phyloP scores from a whole-genome alignment of 139 green algal genomes.

The Mesotaenium endlicherianum region DNA sequence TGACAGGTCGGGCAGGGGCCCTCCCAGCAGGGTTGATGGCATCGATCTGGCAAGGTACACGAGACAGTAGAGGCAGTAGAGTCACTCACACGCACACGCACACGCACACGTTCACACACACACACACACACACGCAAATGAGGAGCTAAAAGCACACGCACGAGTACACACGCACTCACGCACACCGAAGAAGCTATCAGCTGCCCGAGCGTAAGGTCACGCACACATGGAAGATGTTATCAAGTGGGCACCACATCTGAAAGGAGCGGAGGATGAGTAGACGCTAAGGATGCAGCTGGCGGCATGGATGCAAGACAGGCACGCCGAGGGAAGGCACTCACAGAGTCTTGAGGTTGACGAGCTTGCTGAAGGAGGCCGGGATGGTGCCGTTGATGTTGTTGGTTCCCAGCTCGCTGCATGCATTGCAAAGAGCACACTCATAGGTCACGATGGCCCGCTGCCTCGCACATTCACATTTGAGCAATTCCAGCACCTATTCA shows the following conservation, averaged over 20 bases:
- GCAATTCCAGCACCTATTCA: no score
- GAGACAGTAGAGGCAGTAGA: no score
- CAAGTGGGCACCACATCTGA: no score
- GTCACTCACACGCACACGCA: no score
- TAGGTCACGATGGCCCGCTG: background rate
- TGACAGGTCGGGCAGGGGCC: background rate
- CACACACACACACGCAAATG: no score
- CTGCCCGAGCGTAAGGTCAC: no score
- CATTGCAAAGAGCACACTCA: background rate
- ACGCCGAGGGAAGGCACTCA: background rate
- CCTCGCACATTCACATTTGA: background rate
- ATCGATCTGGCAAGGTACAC: no score
- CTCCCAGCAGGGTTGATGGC: background rate
- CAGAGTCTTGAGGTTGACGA: background rate
- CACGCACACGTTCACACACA: no score
- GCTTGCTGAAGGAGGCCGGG: background rate
- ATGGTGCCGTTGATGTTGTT: conserved; percentile 17
- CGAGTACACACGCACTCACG: no score
- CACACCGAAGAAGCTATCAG: no score
- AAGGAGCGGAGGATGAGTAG: no score
- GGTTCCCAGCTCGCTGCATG: background rate
- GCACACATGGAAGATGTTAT: background rate
- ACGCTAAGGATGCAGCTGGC: no score
- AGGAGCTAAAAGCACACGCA: background rate
- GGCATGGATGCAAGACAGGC: background rate